Evolutionary conservation across 2,329 filamentous ascomycete species (phyloP).

Genomic region (Trichoderma brevicompactum): DNA sequence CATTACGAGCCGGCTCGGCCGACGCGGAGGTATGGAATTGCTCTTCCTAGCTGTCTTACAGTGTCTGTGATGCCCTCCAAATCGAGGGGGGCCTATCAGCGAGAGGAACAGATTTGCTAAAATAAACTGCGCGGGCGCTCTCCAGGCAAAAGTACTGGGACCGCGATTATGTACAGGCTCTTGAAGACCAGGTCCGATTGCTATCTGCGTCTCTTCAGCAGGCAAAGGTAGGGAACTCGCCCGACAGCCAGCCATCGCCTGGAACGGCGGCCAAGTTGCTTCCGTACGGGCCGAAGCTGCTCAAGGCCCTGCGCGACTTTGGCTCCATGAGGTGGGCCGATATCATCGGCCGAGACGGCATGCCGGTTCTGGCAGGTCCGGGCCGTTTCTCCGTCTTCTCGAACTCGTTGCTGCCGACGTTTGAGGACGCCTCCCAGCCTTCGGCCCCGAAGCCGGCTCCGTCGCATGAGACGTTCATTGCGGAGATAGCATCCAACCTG

Average conservation of each 20-base stretch:
- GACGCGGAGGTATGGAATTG: conserved; percentile 10
- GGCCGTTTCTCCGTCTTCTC: conserved; percentile 15
- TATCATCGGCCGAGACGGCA: conserved; percentile 5
- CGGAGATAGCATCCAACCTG: conserved; percentile 20
- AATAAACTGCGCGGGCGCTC: neutral
- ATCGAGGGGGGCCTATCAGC: neutral
- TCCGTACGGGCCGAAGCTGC: conserved; percentile 18
- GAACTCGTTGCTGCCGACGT: conserved; percentile 19
- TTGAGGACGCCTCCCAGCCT: conserved; percentile 14
- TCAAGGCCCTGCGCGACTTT: conserved; percentile 19
- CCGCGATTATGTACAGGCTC: conserved; percentile 25
- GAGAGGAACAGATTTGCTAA: neutral
- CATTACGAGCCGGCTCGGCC: conserved; percentile 22
- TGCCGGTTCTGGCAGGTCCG: conserved; percentile 16
- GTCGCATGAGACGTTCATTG: conserved; percentile 10
- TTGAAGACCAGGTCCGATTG: conserved; percentile 24
- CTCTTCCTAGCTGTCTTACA: neutral
- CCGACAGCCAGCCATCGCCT: conserved; percentile 1
- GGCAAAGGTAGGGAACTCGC: neutral
- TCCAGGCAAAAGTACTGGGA: conserved; percentile 29
- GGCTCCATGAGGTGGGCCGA: conserved; percentile 20
- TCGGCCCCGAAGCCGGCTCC: neutral
- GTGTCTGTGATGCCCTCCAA: neutral
- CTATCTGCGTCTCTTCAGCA: conserved; percentile 21
- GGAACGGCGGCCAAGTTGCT: neutral